Evolutionary conservation across 352 stramenopile species (phyloP).

Genomic region (Plasmopara muralis): DNA sequence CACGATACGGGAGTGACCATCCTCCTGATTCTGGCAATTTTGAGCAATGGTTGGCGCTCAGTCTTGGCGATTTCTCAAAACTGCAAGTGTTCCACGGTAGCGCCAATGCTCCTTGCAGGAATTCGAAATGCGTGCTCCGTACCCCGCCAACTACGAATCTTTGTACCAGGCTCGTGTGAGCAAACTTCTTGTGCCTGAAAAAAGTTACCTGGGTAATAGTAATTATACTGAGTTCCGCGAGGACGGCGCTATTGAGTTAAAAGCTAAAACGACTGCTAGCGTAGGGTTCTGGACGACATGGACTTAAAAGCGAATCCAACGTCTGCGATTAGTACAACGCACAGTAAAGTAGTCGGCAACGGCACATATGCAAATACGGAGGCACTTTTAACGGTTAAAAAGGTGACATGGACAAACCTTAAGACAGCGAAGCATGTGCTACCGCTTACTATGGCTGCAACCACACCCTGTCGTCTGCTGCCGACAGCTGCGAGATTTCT

Average conservation of each 20-base stretch:
- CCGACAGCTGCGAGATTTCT: slow-evolving; percentile 24
- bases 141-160: slow-evolving; percentile 75
- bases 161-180: slow-evolving; percentile 68
- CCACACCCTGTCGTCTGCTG: slow-evolving; percentile 24
- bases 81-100: slow-evolving; percentile 56
- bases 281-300: slow-evolving; percentile 36
- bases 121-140: slow-evolving; percentile 45
- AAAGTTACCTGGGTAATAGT: slow-evolving; percentile 50
- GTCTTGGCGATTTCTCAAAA: slow-evolving; percentile 30
- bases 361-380: slow-evolving; percentile 33
- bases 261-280: slow-evolving; percentile 24
- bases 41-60: slow-evolving; percentile 47
- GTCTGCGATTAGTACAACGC: slow-evolving; percentile 34
- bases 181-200: slow-evolving; percentile 31
- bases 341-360: slow-evolving; percentile 37
- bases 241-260: slow-evolving; percentile 47
- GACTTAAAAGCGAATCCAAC: slow-evolving; percentile 39
- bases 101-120: slow-evolving; percentile 33
- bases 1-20: slow-evolving; percentile 34
- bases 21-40: slow-evolving; percentile 46
- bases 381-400: slow-evolving; percentile 34
- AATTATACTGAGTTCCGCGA: slow-evolving; percentile 60
- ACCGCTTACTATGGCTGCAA: slow-evolving; percentile 38
- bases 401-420: slow-evolving; percentile 41
- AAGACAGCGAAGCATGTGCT: slow-evolving; percentile 47